phyloP scores from a whole-genome alignment of 768 basidiomycete genomes.

The Lactifluus echinatus region DNA sequence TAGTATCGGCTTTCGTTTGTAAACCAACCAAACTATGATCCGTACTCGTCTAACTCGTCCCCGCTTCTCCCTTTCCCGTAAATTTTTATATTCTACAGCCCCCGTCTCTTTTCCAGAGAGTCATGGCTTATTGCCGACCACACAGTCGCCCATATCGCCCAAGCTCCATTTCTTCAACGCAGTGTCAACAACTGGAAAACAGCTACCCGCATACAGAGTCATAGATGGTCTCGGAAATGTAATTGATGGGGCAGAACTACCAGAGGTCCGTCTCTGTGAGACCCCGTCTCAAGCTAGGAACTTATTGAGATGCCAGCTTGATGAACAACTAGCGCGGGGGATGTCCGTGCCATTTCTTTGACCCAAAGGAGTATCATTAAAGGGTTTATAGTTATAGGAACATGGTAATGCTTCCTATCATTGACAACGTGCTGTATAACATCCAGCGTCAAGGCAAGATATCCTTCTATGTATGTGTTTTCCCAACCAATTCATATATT shows the following conservation, averaged over 20 bases:
- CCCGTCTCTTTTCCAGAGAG: conserved; percentile 19
- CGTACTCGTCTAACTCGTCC: background rate
- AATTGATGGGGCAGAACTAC: conserved; percentile 63
- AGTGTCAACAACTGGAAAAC: conserved; percentile 46
- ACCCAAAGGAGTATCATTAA: background rate
- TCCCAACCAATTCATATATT: background rate
- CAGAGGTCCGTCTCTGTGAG: conserved; percentile 45
- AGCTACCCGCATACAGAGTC: conserved; percentile 81
- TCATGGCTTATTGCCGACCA: conserved; percentile 34
- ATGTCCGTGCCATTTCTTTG: conserved; percentile 35
- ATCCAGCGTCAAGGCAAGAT: conserved; percentile 92
- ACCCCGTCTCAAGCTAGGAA: background rate
- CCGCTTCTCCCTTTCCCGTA: conserved; percentile 4
- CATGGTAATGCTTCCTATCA: conserved; percentile 70
- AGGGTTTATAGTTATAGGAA: conserved; percentile 49
- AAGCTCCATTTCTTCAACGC: conserved; percentile 76
- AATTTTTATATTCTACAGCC: conserved; percentile 19
- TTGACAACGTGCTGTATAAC: conserved; percentile 86
- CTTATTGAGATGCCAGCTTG: conserved; percentile 39
- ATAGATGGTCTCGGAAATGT: conserved; percentile 72
- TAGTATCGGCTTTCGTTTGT: background rate
- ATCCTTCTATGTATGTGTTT: conserved; percentile 67
- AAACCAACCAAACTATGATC: conserved; percentile 17
- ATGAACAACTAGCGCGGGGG: conserved; percentile 54
- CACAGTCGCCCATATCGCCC: conserved; percentile 55